phyloP scores from a whole-genome alignment of 2,329 filamentous ascomycete species.

The Fusarium buxicola region DNA sequence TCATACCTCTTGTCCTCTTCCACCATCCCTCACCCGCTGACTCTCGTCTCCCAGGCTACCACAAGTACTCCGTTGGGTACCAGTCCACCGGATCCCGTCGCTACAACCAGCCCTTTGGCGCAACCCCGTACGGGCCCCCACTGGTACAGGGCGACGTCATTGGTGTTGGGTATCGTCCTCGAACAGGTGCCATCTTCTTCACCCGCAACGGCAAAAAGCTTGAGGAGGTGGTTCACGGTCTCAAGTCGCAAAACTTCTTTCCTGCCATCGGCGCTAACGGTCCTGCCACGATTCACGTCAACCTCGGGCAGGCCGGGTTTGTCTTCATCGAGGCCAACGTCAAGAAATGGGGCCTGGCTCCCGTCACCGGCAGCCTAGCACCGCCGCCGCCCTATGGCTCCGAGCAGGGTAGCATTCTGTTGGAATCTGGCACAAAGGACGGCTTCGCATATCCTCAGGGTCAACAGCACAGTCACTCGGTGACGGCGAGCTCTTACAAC shows the following conservation, averaged over 20 bases:
- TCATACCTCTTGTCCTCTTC: slow-evolving; percentile 10
- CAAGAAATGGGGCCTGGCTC: slow-evolving; percentile 98
- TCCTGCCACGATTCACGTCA: slow-evolving; percentile 92
- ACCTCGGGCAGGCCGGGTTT: slow-evolving; percentile 97
- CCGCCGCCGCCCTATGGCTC: slow-evolving; percentile 97
- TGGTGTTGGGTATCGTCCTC: slow-evolving; percentile 92
- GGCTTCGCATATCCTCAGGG: slow-evolving; percentile 60
- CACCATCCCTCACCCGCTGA: slow-evolving; percentile 33
- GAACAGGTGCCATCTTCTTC: slow-evolving; percentile 96
- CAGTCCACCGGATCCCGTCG: slow-evolving; percentile 87
- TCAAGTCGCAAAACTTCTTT: slow-evolving; percentile 97
- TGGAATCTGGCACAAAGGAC: slow-evolving; percentile 83
- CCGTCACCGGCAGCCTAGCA: slow-evolving; percentile 93
- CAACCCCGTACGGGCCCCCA: slow-evolving; percentile 82
- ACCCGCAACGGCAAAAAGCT: slow-evolving; percentile 98
- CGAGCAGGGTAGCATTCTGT: slow-evolving; percentile 94
- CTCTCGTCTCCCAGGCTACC: slow-evolving; percentile 70
- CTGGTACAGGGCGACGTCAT: slow-evolving; percentile 96
- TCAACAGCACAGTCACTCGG: slow-evolving; percentile 61
- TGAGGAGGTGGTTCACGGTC: slow-evolving; percentile 91
- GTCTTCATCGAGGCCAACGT: slow-evolving; percentile 99
- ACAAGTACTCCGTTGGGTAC: slow-evolving; percentile 93
- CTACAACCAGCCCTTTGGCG: slow-evolving; percentile 90
- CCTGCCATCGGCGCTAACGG: slow-evolving; percentile 97
- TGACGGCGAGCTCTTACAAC: slow-evolving; percentile 51